These are phyloP conservation scores for Gyrodon lividus DNA, from an alignment of 768 basidiomycete species.

Conservation along the genomic window DNA sequence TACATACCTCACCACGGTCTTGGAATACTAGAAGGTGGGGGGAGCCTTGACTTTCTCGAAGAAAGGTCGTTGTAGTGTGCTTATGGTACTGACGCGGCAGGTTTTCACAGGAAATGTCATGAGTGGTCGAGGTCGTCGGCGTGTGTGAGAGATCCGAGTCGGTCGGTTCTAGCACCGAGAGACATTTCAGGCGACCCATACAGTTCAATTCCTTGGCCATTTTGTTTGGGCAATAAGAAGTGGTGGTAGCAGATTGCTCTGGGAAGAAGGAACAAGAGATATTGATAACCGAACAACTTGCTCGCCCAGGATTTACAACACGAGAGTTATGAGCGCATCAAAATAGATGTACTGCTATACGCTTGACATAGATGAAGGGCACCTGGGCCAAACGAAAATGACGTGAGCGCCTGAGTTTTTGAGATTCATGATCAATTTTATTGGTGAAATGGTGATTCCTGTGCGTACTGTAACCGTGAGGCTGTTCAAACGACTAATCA, in stretches of 20 bases:
- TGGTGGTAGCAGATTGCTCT: background rate
- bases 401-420: background rate
- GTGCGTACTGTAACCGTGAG: background rate
- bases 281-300: background rate
- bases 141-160: background rate
- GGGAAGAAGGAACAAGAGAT: background rate
- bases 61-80: too few relatives aligned
- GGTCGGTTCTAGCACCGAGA: background rate
- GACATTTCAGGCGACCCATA: background rate
- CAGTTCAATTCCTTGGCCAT: background rate
- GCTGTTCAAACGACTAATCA: background rate
- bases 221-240: background rate
- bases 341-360: background rate
- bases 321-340: background rate
- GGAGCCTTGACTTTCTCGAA: too few relatives aligned
- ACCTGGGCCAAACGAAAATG: too few relatives aligned
- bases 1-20: too few relatives aligned
- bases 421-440: background rate
- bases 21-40: too few relatives aligned
- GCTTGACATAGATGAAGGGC: background rate
- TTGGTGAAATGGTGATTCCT: background rate
- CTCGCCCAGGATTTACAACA: background rate
- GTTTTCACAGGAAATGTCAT: background rate
- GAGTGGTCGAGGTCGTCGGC: background rate
- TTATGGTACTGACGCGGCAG: background rate